Evolutionary conservation across 345 rosid species (phyloP).

Genomic region (Arabidopsis arenosa): DNA sequence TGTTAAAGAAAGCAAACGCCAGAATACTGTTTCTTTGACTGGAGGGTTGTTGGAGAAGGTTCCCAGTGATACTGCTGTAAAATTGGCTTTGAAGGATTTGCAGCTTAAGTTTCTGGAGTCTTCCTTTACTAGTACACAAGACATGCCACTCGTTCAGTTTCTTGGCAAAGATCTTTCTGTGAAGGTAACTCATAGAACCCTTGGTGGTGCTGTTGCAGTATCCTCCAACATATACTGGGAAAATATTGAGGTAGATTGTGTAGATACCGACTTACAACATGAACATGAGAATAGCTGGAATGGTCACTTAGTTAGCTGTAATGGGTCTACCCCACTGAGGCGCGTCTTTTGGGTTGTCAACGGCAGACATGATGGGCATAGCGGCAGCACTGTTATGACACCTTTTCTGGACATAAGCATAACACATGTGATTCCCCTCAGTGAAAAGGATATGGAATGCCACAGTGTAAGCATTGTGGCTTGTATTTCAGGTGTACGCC

Average conservation of each 20-base stretch:
- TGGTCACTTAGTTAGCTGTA: conserved; percentile 49
- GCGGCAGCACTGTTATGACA: conserved; percentile 45
- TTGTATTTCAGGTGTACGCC: conserved; percentile 82
- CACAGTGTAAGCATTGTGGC: conserved; percentile 83
- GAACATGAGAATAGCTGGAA: conserved; percentile 53
- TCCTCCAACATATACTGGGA: conserved; percentile 83
- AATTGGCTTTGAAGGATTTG: conserved; percentile 69
- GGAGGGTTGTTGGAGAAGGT: conserved; percentile 81
- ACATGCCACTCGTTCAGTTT: conserved; percentile 86
- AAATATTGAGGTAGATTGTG: conserved; percentile 80
- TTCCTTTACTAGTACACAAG: conserved; percentile 60
- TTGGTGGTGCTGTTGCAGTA: conserved; percentile 95
- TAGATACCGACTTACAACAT: conserved; percentile 67
- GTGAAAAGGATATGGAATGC: conserved; percentile 82
- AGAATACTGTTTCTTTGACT: conserved; percentile 46
- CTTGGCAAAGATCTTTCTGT: conserved; percentile 72
- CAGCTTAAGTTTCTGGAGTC: conserved; percentile 89
- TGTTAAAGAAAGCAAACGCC: conserved; percentile 66
- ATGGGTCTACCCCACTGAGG: conserved; percentile 63
- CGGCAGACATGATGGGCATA: conserved; percentile 49
- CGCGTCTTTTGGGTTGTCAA: conserved; percentile 92
- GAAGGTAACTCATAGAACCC: conserved; percentile 93
- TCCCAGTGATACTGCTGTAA: conserved; percentile 95
- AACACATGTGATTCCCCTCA: conserved; percentile 85
- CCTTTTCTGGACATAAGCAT: conserved; percentile 83